Evolutionary conservation across 768 basidiomycete genomes (phyloP).

Genomic region (Trametes cingulata): DNA sequence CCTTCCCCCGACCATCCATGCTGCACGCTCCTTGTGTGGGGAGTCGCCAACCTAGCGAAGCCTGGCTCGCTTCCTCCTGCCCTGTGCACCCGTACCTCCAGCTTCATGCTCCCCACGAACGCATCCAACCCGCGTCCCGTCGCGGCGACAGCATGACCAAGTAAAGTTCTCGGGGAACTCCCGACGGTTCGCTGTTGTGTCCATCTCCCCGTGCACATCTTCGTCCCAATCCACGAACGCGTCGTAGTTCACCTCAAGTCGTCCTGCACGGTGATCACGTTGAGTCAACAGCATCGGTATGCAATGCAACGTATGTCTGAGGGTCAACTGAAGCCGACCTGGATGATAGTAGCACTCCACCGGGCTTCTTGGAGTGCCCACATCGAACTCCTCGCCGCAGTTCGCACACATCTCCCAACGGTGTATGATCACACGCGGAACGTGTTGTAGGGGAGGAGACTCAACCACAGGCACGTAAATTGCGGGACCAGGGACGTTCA

Average conservation of each 20-base stretch:
- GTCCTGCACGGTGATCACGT: no score
- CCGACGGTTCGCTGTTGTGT: constrained; percentile 40
- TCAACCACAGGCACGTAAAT: no score
- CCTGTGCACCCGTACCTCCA: background rate
- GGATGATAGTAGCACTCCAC: constrained; percentile 53
- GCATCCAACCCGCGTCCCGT: constrained; percentile 39
- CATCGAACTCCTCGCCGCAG: constrained; percentile 52
- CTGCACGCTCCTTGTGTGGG: no score
- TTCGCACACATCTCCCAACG: constrained; percentile 50
- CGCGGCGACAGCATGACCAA: constrained; percentile 51
- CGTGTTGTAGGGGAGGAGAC: no score
- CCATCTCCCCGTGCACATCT: constrained; percentile 47
- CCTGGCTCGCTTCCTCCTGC: background rate
- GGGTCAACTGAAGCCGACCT: constrained; percentile 36
- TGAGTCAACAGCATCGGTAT: no score
- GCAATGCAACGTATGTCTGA: background rate
- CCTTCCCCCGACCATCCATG: background rate
- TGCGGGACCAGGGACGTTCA: no score
- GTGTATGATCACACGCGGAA: constrained; percentile 40
- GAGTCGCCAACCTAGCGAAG: no score
- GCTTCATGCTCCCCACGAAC: constrained; percentile 33
- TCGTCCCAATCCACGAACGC: constrained; percentile 51
- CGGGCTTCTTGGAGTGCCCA: constrained; percentile 37
- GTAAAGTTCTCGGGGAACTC: constrained; percentile 48
- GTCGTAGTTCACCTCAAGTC: constrained; percentile 42